A percentile compares a stretch with the other conserved stretches of the same genome.
Evolutionary conservation across 768 basidiomycete species (phyloP).

Genomic region (Pleurotus djamor): DNA sequence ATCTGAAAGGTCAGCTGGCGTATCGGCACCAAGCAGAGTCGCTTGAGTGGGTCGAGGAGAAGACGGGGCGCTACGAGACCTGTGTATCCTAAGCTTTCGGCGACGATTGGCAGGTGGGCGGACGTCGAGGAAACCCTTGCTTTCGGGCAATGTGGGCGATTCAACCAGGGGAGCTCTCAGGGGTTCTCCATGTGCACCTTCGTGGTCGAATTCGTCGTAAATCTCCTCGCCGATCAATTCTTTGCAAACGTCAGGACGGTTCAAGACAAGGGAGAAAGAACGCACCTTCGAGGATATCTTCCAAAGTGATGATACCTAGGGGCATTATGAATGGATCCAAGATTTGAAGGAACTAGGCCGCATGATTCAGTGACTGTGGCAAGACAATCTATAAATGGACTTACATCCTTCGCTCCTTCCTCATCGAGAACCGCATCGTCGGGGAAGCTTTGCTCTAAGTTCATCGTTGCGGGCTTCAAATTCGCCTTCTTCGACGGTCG

Average conservation of each 20-base stretch:
- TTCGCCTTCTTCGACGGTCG: conserved; percentile 22
- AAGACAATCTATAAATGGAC: not conserved
- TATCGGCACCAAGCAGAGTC: not conserved
- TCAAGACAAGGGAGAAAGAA: not conserved
- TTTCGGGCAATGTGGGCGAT: conserved; percentile 9
- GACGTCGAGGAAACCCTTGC: not conserved
- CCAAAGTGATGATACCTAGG: conserved; percentile 89
- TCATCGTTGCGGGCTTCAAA: conserved; percentile 17
- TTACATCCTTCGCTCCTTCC: conserved; percentile 71
- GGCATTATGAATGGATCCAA: conserved; percentile 84
- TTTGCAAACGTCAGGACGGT: conserved; percentile 19
- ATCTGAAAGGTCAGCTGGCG: not conserved
- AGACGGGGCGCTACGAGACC: conserved; percentile 3
- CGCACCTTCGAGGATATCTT: conserved; percentile 87
- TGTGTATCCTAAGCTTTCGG: conserved; percentile 14
- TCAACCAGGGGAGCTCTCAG: conserved; percentile 34
- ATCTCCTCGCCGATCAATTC: conserved; percentile 94
- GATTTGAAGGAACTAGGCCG: conserved; percentile 69
- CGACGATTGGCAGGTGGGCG: conserved; percentile 13
- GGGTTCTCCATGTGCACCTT: conserved; percentile 62
- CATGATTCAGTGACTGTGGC: not conserved
- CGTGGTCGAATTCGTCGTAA: conserved; percentile 85
- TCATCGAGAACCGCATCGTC: conserved; percentile 83
- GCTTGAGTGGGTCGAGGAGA: not conserved
- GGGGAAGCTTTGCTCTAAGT: conserved; percentile 80